Evolutionary conservation across 75 land plant genomes (phyloP).

Genomic region (Larix kaempferi): DNA sequence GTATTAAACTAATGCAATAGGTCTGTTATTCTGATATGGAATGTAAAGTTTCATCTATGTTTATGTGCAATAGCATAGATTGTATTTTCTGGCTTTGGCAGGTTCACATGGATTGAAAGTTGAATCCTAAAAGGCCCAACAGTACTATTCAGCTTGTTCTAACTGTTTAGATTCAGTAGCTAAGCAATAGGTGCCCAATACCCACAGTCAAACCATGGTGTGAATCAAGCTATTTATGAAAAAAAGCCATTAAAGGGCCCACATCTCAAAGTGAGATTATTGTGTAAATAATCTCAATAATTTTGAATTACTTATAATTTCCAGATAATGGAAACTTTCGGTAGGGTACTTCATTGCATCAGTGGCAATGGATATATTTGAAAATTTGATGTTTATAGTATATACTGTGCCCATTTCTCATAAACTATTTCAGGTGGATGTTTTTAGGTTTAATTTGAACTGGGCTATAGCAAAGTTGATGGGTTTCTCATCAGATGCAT

Average conservation of each 20-base stretch:
- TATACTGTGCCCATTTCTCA: too few species aligned
- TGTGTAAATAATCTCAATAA: neutral
- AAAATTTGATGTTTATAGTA: neutral
- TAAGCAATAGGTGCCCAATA: too few species aligned
- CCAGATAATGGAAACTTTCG: neutral
- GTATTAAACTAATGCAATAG: too few species aligned
- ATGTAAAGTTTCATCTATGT: too few species aligned
- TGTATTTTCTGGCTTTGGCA: too few species aligned
- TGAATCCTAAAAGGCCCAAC: too few species aligned
- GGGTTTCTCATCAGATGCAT: neutral
- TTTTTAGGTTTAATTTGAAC: neutral
- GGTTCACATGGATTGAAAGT: too few species aligned
- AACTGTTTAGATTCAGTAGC: too few species aligned
- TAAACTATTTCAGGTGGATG: neutral
- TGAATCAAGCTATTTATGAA: neutral
- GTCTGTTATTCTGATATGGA: too few species aligned
- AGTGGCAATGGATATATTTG: neutral
- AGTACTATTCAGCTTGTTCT: too few species aligned
- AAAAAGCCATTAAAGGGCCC: neutral
- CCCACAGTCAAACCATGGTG: too few species aligned
- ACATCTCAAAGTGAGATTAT: neutral
- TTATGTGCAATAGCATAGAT: too few species aligned
- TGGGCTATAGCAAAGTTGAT: neutral
- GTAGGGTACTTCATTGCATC: neutral
- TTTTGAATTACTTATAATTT: neutral